A percentile compares a stretch with the other conserved stretches of the same genome.
Conservation (phyloP, 1,139 yeast genomes). For the Yamadazyma taylorii region DNA sequence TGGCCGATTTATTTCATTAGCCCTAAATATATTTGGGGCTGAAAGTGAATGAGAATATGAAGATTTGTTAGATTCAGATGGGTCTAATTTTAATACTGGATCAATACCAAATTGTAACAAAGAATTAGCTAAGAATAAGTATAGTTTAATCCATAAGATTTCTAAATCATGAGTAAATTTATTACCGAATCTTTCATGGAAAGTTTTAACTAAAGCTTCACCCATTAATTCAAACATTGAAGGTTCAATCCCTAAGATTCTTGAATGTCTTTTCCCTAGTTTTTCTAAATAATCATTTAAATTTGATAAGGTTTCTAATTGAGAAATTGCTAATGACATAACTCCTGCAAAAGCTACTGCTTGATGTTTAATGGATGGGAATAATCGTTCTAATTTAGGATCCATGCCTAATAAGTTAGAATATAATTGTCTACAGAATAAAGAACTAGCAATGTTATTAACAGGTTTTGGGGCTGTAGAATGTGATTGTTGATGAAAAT, state of each 20-base stretch:
- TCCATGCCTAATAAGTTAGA: slow-evolving; percentile 56
- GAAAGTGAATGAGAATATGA: not conserved
- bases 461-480: slow-evolving; percentile 9
- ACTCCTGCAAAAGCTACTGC: slow-evolving; percentile 82
- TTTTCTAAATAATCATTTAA: slow-evolving; percentile 62
- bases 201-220: slow-evolving; percentile 69
- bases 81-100: slow-evolving; percentile 41
- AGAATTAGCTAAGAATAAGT: slow-evolving; percentile 62
- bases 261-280: slow-evolving; percentile 72
- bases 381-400: slow-evolving; percentile 52
- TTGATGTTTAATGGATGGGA: slow-evolving; percentile 68
- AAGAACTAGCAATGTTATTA: slow-evolving; percentile 39
- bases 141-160: slow-evolving; percentile 72
- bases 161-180: slow-evolving; percentile 52
- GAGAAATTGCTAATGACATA: slow-evolving; percentile 58
- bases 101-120: slow-evolving; percentile 66
- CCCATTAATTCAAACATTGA: slow-evolving; percentile 79
- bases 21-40: slow-evolving; percentile 9
- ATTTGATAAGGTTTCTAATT: slow-evolving; percentile 36
- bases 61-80: slow-evolving; percentile 8
- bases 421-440: slow-evolving; percentile 64
- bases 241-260: slow-evolving; percentile 74
- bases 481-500: slow-evolving; percentile 10
- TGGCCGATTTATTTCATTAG: slow-evolving; percentile 11
- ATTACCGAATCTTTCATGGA: slow-evolving; percentile 61